Evolutionary conservation across 1,139 yeast species (phyloP).

Genomic region (Suhomyces bokatorum): DNA sequence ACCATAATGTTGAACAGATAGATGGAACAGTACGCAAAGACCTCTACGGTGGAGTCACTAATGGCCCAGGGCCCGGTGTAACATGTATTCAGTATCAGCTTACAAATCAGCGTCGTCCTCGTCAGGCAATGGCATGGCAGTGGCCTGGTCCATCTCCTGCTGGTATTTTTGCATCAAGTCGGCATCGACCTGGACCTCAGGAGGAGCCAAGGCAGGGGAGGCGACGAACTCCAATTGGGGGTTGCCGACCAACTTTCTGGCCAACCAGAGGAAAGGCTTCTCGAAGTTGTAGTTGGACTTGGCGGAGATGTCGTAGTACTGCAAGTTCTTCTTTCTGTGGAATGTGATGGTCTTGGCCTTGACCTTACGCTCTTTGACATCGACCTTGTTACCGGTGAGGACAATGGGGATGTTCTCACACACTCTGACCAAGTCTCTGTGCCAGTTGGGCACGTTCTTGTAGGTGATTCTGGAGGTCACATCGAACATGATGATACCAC

Average conservation of each 20-base stretch:
- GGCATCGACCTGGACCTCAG: constrained; percentile 97
- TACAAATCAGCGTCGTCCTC: constrained; percentile 99
- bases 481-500: constrained; percentile 99
- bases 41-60: background rate
- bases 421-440: constrained; percentile 97
- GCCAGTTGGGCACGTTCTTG: constrained; percentile 99
- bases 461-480: constrained; percentile 99
- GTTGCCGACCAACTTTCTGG: constrained; percentile 98
- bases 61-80: constrained; percentile 1
- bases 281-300: constrained; percentile 99
- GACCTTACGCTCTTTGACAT: constrained; percentile 99
- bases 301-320: constrained; percentile 99
- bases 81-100: constrained; percentile 18
- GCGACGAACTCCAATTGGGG: constrained; percentile 98
- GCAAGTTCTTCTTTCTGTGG: constrained; percentile 99
- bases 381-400: constrained; percentile 99
- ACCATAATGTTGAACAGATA: no score
- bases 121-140: constrained; percentile 99
- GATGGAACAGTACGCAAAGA: no score
- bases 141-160: constrained; percentile 99
- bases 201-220: constrained; percentile 99
- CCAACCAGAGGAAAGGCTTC: constrained; percentile 99
- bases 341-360: constrained; percentile 99
- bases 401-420: constrained; percentile 99
- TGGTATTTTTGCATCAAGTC: constrained; percentile 97